Conservation (phyloP, 192 early-diverging fungal species). For the Spinellus fusiger region DNA sequence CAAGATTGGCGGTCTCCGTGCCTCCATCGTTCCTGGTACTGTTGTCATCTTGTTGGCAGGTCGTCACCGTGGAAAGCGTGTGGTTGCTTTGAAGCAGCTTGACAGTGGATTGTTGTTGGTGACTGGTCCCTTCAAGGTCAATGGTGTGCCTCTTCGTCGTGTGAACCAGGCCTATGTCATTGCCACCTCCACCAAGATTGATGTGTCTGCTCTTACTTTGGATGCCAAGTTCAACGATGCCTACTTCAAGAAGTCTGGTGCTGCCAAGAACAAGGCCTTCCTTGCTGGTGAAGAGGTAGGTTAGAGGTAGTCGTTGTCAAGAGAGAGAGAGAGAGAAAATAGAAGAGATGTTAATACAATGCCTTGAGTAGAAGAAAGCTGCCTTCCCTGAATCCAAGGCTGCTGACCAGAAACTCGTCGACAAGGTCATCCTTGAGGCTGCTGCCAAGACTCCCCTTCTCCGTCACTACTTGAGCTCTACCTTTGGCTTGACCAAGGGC, state of each 20-base stretch:
- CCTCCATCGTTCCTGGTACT: constrained; percentile 94
- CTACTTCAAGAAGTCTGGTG: constrained; percentile 80
- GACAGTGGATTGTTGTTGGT: constrained; percentile 92
- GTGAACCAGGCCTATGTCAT: constrained; percentile 99
- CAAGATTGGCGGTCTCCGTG: constrained; percentile 71
- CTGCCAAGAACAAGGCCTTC: constrained; percentile 82
- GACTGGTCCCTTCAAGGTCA: constrained; percentile 96
- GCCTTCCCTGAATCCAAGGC: constrained; percentile 71
- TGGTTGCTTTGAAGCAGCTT: constrained; percentile 98
- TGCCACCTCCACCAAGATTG: constrained; percentile 98
- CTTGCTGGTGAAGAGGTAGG: constrained; percentile 63
- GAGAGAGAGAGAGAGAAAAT: not conserved
- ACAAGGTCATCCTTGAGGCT: constrained; percentile 74
- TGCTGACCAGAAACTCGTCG: constrained; percentile 88
- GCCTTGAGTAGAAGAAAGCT: constrained; percentile 58
- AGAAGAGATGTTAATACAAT: not conserved
- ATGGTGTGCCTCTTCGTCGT: constrained; percentile 95
- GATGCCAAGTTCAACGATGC: constrained; percentile 85
- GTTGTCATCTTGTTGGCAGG: constrained; percentile 94
- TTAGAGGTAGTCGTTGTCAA: not conserved
- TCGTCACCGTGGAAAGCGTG: constrained; percentile 97
- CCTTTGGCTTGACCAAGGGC: constrained; percentile 92
- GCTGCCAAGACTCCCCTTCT: constrained; percentile 86
- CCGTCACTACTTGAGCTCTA: constrained; percentile 79
- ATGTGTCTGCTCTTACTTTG: constrained; percentile 70